phyloP scores from a whole-genome alignment of 2,329 filamentous ascomycete species.

The Ophiocordyceps robertsii region DNA sequence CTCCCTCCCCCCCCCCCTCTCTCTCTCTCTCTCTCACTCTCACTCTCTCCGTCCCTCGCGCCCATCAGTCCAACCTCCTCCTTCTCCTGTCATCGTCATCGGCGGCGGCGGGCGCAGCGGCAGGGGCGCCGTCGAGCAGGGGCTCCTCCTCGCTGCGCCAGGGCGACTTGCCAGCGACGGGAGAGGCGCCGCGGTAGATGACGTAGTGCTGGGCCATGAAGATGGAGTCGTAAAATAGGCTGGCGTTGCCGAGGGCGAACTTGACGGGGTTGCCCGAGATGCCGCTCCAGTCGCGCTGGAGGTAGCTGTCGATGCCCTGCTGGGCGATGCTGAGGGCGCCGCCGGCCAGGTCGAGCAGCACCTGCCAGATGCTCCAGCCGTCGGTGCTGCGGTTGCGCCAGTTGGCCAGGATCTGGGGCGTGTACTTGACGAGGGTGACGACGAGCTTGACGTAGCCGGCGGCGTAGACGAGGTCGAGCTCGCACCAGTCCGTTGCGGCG shows the following conservation, averaged over 20 bases:
- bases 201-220: slow-evolving; percentile 86
- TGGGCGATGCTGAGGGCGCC: slow-evolving; percentile 73
- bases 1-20: too few relatives aligned
- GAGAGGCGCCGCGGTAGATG: slow-evolving; percentile 40
- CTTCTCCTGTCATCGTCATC: not conserved
- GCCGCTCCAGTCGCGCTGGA: slow-evolving; percentile 80
- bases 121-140: slow-evolving; percentile 7
- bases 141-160: slow-evolving; percentile 9
- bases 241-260: slow-evolving; percentile 72
- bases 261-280: slow-evolving; percentile 88
- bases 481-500: slow-evolving; percentile 39
- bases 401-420: slow-evolving; percentile 75
- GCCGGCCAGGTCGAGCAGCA: slow-evolving; percentile 71
- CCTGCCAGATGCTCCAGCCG: slow-evolving; percentile 78
- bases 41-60: too few relatives aligned
- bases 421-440: slow-evolving; percentile 84
- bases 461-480: slow-evolving; percentile 51
- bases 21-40: too few relatives aligned
- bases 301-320: slow-evolving; percentile 69
- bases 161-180: not conserved
- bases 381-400: slow-evolving; percentile 71
- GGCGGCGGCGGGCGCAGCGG: slow-evolving; percentile 4
- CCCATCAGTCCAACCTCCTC: not conserved
- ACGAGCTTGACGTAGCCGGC: slow-evolving; percentile 82
- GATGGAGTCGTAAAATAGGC: slow-evolving; percentile 71